Percentiles rank a stretch among this genome's conserved stretches.
Conservation (phyloP, 106 monocot species). For the Acanthochlamys bracteata region DNA sequence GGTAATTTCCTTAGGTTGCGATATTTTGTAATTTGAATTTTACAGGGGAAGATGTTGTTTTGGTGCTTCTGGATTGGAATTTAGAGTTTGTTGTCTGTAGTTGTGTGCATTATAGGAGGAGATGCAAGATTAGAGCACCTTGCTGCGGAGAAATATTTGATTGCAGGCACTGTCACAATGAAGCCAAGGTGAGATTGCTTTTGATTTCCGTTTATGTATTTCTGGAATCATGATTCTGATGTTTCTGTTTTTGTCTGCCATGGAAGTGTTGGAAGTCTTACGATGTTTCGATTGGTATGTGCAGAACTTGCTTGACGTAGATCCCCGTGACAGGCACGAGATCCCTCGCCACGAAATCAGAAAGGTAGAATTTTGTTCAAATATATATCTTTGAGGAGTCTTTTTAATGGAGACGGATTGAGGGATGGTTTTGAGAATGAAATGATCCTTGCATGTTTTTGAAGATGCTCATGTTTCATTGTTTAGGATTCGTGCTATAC, state of each 20-base stretch:
- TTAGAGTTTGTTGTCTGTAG: slow-evolving; percentile 17
- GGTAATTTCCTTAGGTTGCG: too few species aligned
- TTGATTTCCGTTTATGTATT: background rate
- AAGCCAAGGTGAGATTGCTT: slow-evolving; percentile 46
- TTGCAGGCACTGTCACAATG: slow-evolving; percentile 91
- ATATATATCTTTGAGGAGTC: too few species aligned
- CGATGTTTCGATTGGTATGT: slow-evolving; percentile 13
- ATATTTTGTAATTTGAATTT: background rate
- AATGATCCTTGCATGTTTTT: too few species aligned
- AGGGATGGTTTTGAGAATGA: too few species aligned
- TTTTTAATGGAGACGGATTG: too few species aligned
- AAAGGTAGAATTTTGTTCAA: slow-evolving; percentile 30
- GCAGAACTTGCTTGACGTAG: slow-evolving; percentile 57
- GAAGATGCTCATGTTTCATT: too few species aligned
- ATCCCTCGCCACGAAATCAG: slow-evolving; percentile 64
- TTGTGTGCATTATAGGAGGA: slow-evolving; percentile 71
- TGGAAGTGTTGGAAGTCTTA: background rate
- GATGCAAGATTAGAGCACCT: slow-evolving; percentile 76
- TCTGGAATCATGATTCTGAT: background rate
- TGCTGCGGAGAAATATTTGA: slow-evolving; percentile 73
- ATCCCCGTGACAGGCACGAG: slow-evolving; percentile 53
- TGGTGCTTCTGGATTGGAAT: background rate
- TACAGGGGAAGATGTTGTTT: background rate
- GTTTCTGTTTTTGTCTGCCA: background rate
- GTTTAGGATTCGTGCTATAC: too few species aligned